Conservation (phyloP, 768 basidiomycete genomes). For the Asterophora parasitica region DNA sequence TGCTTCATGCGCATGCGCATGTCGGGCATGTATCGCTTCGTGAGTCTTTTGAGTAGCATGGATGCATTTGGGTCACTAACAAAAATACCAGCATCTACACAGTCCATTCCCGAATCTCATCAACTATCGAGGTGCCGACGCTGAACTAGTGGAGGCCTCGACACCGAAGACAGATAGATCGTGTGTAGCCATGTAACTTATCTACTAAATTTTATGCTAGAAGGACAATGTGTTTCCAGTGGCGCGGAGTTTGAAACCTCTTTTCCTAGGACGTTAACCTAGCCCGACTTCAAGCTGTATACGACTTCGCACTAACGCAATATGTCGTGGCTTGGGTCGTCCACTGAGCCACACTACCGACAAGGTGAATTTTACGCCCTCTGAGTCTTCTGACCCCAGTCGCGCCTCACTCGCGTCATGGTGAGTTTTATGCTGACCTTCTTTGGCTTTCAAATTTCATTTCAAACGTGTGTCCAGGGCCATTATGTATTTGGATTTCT, state of each 20-base stretch:
- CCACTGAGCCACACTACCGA: no score
- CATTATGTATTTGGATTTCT: no score
- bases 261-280: no score
- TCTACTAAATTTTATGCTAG: neutral
- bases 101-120: constrained; percentile 53
- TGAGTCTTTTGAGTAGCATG: constrained; percentile 28
- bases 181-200: neutral
- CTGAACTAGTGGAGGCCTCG: constrained; percentile 22
- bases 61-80: neutral
- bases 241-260: constrained; percentile 7
- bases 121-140: constrained; percentile 37
- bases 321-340: no score
- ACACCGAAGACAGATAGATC: constrained; percentile 6
- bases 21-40: constrained; percentile 51
- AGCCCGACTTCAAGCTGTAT: no score
- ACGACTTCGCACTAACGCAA: no score
- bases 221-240: no score
- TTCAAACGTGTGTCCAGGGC: no score
- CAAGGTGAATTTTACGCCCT: no score
- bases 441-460: no score
- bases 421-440: no score
- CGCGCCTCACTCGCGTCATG: neutral
- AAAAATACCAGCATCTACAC: constrained; percentile 40
- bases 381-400: neutral
- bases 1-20: constrained; percentile 57